phyloP scores from a whole-genome alignment of 805 yeast genomes.

The Lipomyces yamanashiensis region DNA sequence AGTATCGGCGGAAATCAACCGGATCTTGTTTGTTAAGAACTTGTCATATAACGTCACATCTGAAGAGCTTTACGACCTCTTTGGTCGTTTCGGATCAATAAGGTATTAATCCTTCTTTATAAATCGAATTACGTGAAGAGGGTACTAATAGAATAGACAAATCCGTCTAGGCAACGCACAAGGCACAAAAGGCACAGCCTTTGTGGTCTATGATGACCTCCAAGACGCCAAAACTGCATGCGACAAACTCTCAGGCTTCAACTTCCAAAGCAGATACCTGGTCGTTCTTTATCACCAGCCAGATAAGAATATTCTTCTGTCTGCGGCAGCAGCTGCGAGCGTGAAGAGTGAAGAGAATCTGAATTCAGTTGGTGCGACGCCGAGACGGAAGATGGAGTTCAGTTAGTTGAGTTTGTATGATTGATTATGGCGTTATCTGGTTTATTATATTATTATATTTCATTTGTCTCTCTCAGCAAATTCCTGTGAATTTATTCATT shows the following conservation, averaged over 20 bases:
- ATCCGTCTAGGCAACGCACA: conserved; percentile 51
- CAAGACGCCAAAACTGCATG: conserved; percentile 57
- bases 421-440: neutral
- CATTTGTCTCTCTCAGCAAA: too few species aligned
- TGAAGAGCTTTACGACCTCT: conserved; percentile 55
- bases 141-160: conserved; percentile 46
- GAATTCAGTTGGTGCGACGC: conserved; percentile 15
- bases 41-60: conserved; percentile 58
- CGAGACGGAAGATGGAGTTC: conserved; percentile 17
- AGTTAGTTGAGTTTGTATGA: neutral
- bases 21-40: conserved; percentile 59
- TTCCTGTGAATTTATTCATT: neutral
- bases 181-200: conserved; percentile 57
- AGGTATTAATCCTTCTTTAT: conserved; percentile 35
- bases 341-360: neutral
- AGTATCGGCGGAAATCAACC: conserved; percentile 37
- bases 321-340: neutral
- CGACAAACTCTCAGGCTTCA: conserved; percentile 63
- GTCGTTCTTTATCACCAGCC: conserved; percentile 57
- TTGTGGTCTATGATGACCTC: conserved; percentile 57
- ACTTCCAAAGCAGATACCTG: conserved; percentile 61
- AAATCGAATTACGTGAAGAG: neutral
- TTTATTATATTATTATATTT: neutral
- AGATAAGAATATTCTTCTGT: conserved; percentile 40
- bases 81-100: conserved; percentile 61